Base-by-base conservation (phyloP, 768 basidiomycete species). In the Tylopilus sp. region DNA sequence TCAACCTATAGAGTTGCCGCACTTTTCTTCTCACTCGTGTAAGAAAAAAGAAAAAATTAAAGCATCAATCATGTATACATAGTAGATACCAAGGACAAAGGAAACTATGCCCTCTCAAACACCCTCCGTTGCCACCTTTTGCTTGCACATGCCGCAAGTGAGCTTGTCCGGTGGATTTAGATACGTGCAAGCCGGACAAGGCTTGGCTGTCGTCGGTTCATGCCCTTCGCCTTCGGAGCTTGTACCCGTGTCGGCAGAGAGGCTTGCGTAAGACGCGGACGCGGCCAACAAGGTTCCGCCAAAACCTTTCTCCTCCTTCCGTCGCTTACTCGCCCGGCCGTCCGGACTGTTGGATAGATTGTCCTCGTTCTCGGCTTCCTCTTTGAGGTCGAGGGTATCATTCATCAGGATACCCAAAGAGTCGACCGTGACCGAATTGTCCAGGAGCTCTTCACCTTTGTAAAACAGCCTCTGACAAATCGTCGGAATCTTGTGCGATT, bases 391-490 rank as follows among this genome's bases (percentile, higher is more conserved):
- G 48, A 92, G 62, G 3, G 79, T 69, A 56, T 86, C 87, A 57
- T 85, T 79, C 38, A 78, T 77, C 15, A 87, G 70, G 28, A 81
- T 74, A 23, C 75, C 81, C 26, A 87, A 71, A 0, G 82, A 81
- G 6, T 72, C 78, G 50, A 78, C 70, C 1, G 74, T 76, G 25
- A 66, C 64, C 22, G 73, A 51, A 60, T 80, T 88, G 64, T 88
- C 84, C 3, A 78, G 71, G 2, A 93, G 75, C 68, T 91, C 90
- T 33, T 70, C 67, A 1, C 76, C 79, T 35, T 76, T 72, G 62
- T 82, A 76, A 61, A 80, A 86, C 22, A 93, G 68, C 44, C 83
- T 78, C 63, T 92, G 91, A 53, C 79, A 85, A 49, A 91, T 88
- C 10, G 85, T 85, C 31, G 90, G 85, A 50, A 91, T 83, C 35